These are phyloP conservation scores for Eimeria acervulina DNA, from an alignment of 169 alveolate species.

Conservation along the genomic window DNA sequence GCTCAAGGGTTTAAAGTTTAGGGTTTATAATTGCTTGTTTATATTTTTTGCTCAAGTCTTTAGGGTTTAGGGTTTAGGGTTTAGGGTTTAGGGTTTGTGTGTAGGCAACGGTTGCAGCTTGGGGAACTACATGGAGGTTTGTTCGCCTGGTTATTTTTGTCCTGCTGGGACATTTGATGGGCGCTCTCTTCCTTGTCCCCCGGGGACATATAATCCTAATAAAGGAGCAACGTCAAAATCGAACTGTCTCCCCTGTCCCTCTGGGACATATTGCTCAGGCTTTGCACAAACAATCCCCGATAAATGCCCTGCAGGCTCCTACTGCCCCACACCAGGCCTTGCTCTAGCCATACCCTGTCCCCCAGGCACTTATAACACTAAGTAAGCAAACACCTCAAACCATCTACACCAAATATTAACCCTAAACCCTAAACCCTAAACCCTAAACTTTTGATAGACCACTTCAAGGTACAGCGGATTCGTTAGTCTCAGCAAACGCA, in stretches of 20 bases:
- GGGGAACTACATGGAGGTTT: background rate
- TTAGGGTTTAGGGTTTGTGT: too few relatives aligned
- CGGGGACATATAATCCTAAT: constrained; percentile 25
- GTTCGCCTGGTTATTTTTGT: constrained; percentile 11
- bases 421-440: too few relatives aligned
- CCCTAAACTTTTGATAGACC: too few relatives aligned
- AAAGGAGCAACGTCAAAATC: background rate
- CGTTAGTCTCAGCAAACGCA: too few relatives aligned
- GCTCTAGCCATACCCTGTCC: constrained; percentile 31
- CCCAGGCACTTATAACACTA: constrained; percentile 27
- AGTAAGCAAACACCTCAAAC: too few relatives aligned
- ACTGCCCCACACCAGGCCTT: constrained; percentile 9
- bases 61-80: too few relatives aligned
- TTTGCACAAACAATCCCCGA: constrained; percentile 1
- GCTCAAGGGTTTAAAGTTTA: too few relatives aligned
- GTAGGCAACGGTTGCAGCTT: constrained; percentile 42
- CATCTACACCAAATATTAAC: background rate
- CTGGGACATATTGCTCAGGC: constrained; percentile 10
- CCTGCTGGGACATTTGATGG: constrained; percentile 46
- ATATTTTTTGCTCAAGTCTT: too few relatives aligned
- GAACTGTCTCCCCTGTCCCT: constrained; percentile 18
- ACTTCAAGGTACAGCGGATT: too few relatives aligned
- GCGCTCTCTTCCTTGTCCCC: constrained; percentile 21
- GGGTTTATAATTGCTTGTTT: too few relatives aligned
- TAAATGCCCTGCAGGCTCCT: constrained; percentile 4